A percentile compares a stretch with the other conserved stretches of the same genome.
These are phyloP conservation scores for Mastigamoeba balamuthi DNA, from an alignment of 78 protist species.

Conservation along the genomic window DNA sequence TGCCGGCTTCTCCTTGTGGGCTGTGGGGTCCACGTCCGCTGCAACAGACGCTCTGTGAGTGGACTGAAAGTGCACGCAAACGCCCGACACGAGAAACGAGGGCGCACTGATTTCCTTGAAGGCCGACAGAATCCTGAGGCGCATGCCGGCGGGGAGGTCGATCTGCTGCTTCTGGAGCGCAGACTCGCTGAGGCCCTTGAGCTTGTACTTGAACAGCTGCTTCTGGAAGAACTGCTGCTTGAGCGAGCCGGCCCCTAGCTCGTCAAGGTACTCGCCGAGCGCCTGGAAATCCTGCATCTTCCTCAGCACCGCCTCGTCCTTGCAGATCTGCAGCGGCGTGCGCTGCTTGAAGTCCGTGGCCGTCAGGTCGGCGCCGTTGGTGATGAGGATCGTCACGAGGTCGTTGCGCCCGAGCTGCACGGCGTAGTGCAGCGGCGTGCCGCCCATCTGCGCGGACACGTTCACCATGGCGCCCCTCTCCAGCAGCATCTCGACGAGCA, in stretches of 20 bases:
- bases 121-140: neutral
- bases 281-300: too few species aligned
- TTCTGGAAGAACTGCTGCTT: too few species aligned
- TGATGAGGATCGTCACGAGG: conserved; percentile 21
- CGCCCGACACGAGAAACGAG: too few species aligned
- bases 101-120: neutral
- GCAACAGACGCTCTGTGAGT: too few species aligned
- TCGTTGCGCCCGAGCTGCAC: conserved; percentile 50
- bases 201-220: neutral
- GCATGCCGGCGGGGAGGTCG: neutral
- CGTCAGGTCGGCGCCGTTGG: conserved; percentile 43
- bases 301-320: too few species aligned
- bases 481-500: conserved; percentile 24
- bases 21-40: too few species aligned
- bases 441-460: conserved; percentile 21
- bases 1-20: too few species aligned
- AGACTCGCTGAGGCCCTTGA: neutral
- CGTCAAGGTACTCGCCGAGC: too few species aligned
- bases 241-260: too few species aligned
- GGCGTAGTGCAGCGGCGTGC: conserved; percentile 44
- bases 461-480: conserved; percentile 45
- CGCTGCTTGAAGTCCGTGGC: neutral
- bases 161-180: neutral
- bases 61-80: too few species aligned
- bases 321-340: conserved; percentile 11